Conservation (phyloP, 306 rosid genomes). For the Astragalus glycyphyllos region DNA sequence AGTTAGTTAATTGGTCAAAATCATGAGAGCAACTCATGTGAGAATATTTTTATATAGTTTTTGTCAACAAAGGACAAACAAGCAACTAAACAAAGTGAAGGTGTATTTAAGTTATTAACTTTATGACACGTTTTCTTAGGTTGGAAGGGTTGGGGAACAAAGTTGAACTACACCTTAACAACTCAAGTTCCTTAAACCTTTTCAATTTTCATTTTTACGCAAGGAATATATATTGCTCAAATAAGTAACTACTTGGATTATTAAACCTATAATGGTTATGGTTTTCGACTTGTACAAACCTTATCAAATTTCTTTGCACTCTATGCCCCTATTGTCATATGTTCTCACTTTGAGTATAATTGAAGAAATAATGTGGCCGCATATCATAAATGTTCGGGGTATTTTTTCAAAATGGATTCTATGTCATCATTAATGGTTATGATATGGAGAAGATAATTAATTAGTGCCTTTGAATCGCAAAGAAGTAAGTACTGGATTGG, state of each 20-base stretch:
- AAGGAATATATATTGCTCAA: slow-evolving; percentile 39
- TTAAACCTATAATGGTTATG: slow-evolving; percentile 20
- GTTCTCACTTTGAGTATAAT: slow-evolving; percentile 44
- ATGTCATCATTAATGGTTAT: slow-evolving; percentile 2
- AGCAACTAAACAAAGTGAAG: slow-evolving; percentile 11
- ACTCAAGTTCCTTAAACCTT: slow-evolving; percentile 35
- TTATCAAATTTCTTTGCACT: slow-evolving; percentile 6
- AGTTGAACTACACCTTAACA: slow-evolving; percentile 37
- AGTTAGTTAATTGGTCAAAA: slow-evolving; percentile 36
- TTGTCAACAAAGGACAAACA: slow-evolving; percentile 1
- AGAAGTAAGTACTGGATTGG: no score
- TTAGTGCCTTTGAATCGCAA: no score
- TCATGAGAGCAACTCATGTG: slow-evolving; percentile 7
- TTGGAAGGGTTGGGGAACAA: slow-evolving; percentile 35
- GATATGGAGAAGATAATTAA: neutral
- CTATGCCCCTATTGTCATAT: slow-evolving; percentile 7
- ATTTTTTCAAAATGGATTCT: neutral
- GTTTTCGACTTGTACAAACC: slow-evolving; percentile 11
- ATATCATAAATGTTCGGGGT: neutral
- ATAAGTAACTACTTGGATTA: slow-evolving; percentile 27
- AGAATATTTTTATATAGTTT: slow-evolving; percentile 13
- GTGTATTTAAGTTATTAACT: slow-evolving; percentile 20
- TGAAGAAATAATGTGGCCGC: slow-evolving; percentile 41
- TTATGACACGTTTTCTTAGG: slow-evolving; percentile 27
- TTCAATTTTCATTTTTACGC: slow-evolving; percentile 23